A percentile compares a stretch with the other conserved stretches of the same genome.
phyloP scores from a whole-genome alignment of 2,329 filamentous ascomycete genomes.

The Pseudopithomyces chartarum region DNA sequence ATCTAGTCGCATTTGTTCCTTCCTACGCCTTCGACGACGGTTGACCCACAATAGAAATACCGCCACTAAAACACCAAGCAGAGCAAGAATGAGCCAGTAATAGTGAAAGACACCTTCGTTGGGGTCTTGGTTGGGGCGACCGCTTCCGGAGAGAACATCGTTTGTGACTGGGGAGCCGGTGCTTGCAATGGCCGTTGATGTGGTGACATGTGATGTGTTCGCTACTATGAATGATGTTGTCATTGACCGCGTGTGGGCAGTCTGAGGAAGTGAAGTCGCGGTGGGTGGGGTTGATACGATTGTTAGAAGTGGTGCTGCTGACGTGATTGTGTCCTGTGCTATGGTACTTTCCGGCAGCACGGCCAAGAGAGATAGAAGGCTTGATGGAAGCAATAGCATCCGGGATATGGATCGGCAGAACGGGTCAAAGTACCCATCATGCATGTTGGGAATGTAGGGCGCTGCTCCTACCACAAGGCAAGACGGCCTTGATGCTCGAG shows the following conservation, averaged over 20 bases:
- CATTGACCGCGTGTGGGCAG: conserved; percentile 1
- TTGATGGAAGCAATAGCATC: not conserved
- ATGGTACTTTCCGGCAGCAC: not conserved
- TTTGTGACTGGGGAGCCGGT: conserved; percentile 4
- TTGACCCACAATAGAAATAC: conserved; percentile 52
- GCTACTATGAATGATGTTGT: conserved; percentile 11
- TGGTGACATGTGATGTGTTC: conserved; percentile 8
- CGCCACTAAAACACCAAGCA: conserved; percentile 53
- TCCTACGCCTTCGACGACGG: conserved; percentile 47
- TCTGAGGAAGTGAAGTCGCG: conserved; percentile 1
- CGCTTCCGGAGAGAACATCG: conserved; percentile 15
- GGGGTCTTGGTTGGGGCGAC: not conserved
- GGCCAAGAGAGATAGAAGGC: conserved; percentile 4
- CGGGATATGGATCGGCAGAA: not conserved
- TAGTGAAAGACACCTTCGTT: conserved; percentile 49
- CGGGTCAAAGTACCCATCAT: not conserved
- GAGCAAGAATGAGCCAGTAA: conserved; percentile 63
- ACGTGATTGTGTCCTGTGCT: conserved; percentile 2
- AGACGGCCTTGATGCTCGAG: not conserved
- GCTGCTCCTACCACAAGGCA: not conserved
- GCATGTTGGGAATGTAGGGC: not conserved
- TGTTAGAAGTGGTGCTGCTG: not conserved
- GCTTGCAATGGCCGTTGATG: not conserved
- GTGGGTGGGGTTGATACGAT: conserved; percentile 2
- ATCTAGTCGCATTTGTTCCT: conserved; percentile 27